A percentile compares a stretch with the other conserved stretches of the same genome.
phyloP scores from a whole-genome alignment of 345 rosid species.

The Mercurialis annua region DNA sequence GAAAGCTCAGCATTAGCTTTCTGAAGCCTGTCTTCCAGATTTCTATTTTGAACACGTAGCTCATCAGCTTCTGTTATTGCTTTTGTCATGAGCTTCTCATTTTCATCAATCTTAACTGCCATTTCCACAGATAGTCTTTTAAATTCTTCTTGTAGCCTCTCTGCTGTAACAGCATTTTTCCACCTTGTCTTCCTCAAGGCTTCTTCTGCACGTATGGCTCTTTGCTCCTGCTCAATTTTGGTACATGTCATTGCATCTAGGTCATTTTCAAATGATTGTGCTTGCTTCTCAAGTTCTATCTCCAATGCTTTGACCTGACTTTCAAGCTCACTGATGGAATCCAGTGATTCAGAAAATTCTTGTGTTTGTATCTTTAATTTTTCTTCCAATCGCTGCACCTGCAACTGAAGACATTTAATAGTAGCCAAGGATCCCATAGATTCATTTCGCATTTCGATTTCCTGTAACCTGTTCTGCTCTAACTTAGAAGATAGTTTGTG shows the following conservation, averaged over 20 bases:
- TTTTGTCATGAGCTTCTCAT: constrained; percentile 22
- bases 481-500: constrained; percentile 14
- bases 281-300: constrained; percentile 29
- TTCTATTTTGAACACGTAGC: constrained; percentile 16
- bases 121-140: constrained; percentile 29
- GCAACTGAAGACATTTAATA: constrained; percentile 49
- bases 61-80: constrained; percentile 22
- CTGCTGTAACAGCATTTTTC: constrained; percentile 30
- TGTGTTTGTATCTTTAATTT: constrained; percentile 59
- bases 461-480: constrained; percentile 16
- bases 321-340: constrained; percentile 30
- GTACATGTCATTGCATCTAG: constrained; percentile 21
- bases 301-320: constrained; percentile 25
- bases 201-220: constrained; percentile 33
- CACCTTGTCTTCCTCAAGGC: constrained; percentile 33
- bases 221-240: constrained; percentile 29
- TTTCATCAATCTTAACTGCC: constrained; percentile 29
- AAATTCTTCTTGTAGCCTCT: constrained; percentile 32
- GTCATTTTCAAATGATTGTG: constrained; percentile 23
- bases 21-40: constrained; percentile 24
- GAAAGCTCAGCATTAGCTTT: constrained; percentile 22
- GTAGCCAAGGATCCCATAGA: constrained; percentile 17
- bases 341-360: constrained; percentile 62
- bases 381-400: constrained; percentile 56
- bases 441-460: constrained; percentile 13